Evolutionary conservation across 441 rosid species (phyloP), one percentile per base, ranked within the genome.

Genomic region (Bruguiera hainesii): DNA sequence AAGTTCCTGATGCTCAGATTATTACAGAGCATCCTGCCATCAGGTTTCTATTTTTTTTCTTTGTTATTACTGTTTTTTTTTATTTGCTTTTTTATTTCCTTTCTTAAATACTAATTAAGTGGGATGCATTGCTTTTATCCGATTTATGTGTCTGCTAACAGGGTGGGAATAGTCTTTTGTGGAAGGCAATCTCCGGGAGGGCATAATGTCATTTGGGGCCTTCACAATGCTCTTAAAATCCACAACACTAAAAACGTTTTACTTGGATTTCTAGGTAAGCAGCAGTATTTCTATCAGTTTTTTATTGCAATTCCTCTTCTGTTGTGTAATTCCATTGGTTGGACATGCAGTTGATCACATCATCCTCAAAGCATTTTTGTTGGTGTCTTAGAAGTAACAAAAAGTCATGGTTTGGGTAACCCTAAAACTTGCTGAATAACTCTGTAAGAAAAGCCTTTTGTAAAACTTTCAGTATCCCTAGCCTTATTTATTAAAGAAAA

Each of bases 181-280:
- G 98, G 99, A 71, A 90, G 99, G 79, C 99, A 96, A 70, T 90
- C 99, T 68, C 99, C 98, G 7, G 99, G 96, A 65, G 98, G 98
- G 65, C 99, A 96, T 76, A 92, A 96, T 79, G 99, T 93, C 56
- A 66, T 93, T 55, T 92, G 98, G 98, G 99, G 98, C 56, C 96
- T 96, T 62, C 75, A 77, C 70, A 61, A 75, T 67, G 98, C 98
- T 65, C 93, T 96, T 61, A 83, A 96, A 73, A 79, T 74, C 52
- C 97, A 96, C 85, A 89, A 92, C 70, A 76, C 92, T 0, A 83
- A 77, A 13, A 90, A 83, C 71, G 79, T 81, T 63, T 79, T 96
- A 66, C 80, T 92, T 52, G 98, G 99, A 53, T 96, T 96, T 78
- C 74, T 90, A 68, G 98, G 98, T 96, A 58, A 78, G 78, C 69